Conservation (phyloP, 2,329 filamentous ascomycete species). For the Periconia digitata region DNA sequence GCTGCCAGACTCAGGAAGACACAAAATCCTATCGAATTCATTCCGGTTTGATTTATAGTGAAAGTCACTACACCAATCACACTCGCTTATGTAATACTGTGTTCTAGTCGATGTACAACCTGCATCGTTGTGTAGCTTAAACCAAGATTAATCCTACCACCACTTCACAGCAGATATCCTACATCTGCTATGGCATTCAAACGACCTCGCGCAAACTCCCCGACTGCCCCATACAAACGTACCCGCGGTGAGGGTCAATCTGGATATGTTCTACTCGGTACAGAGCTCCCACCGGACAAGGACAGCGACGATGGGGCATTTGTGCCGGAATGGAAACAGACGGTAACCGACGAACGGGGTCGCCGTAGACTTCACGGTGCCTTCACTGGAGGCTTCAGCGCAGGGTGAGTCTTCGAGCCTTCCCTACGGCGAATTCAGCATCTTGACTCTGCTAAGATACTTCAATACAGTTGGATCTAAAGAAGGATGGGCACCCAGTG, state of each 20-base stretch:
- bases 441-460: conserved; percentile 63
- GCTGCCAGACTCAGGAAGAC: no score
- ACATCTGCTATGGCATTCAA: conserved; percentile 39
- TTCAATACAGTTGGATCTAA: conserved; percentile 98
- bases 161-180: no score
- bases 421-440: conserved; percentile 22
- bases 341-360: conserved; percentile 89
- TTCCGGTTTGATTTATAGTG: no score
- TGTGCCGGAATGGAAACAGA: conserved; percentile 96
- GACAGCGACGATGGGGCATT: conserved; percentile 88
- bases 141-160: no score
- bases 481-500: conserved; percentile 92
- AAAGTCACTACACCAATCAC: not conserved
- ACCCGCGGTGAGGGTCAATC: conserved; percentile 59
- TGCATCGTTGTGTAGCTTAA: no score
- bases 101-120: no score
- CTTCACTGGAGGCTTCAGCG: conserved; percentile 95
- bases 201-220: conserved; percentile 31
- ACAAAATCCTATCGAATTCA: no score
- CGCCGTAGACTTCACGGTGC: conserved; percentile 90
- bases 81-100: not conserved
- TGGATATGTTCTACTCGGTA: conserved; percentile 60
- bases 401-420: conserved; percentile 66
- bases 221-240: conserved; percentile 66
- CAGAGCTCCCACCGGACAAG: conserved; percentile 75